Evolutionary conservation across 306 rosid genomes (phyloP).

Genomic region (Datisca glomerata): DNA sequence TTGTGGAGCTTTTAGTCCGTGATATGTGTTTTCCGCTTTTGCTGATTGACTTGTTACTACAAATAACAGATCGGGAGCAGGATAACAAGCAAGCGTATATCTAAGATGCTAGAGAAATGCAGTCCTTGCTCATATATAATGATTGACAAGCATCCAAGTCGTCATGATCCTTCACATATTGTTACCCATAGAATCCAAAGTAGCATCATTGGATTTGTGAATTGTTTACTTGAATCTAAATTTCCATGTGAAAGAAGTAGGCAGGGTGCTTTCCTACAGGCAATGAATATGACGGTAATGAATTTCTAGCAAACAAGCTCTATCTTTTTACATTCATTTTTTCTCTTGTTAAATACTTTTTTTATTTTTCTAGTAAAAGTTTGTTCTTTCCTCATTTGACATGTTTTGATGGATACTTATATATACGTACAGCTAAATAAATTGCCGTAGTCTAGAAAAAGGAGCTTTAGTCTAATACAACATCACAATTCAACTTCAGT

Average conservation of each 20-base stretch:
- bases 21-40: too few species aligned
- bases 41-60: slow-evolving; percentile 9
- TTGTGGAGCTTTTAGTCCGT: too few species aligned
- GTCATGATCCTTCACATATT: slow-evolving; percentile 88
- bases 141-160: slow-evolving; percentile 81
- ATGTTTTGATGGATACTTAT: too few species aligned
- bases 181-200: slow-evolving; percentile 73
- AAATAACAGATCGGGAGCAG: slow-evolving; percentile 77
- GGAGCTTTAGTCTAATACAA: too few species aligned
- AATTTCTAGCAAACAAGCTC: slow-evolving; percentile 12
- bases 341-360: slow-evolving; percentile 3
- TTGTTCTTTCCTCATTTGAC: too few species aligned
- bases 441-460: too few species aligned
- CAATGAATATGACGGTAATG: slow-evolving; percentile 65
- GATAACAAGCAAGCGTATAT: slow-evolving; percentile 80
- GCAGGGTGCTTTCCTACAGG: slow-evolving; percentile 41
- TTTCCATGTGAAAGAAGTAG: slow-evolving; percentile 32
- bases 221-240: slow-evolving; percentile 35
- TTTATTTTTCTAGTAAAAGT: too few species aligned
- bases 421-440: too few species aligned
- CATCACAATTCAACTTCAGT: too few species aligned
- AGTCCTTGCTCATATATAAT: slow-evolving; percentile 63
- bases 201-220: slow-evolving; percentile 47
- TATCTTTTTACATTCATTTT: too few species aligned
- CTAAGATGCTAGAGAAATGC: slow-evolving; percentile 66